Conservation (phyloP, 139 green algal genomes). For the Tetradesmus obliquus region DNA sequence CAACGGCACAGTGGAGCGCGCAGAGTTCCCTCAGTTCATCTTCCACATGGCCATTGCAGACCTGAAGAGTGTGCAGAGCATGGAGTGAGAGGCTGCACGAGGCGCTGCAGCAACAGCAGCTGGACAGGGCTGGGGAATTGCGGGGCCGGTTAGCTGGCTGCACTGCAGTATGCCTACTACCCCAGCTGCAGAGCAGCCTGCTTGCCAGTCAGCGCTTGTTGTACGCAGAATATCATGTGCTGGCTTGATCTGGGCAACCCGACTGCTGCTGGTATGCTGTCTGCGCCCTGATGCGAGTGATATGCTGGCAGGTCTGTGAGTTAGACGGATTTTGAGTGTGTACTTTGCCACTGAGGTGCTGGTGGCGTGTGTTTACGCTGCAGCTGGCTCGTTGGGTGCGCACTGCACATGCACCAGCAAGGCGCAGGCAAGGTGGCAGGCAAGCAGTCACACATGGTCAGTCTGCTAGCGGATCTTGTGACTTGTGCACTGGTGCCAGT, state of each 20-base stretch:
- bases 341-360: neutral
- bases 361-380: neutral
- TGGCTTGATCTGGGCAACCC: neutral
- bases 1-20: constrained; percentile 44
- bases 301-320: neutral
- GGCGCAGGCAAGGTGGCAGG: neutral
- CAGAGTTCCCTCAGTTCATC: constrained; percentile 48
- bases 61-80: constrained; percentile 32
- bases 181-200: neutral
- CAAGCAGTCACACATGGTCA: neutral
- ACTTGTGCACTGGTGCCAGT: neutral
- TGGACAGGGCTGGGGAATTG: too few species aligned
- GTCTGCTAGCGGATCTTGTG: neutral
- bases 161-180: too few species aligned
- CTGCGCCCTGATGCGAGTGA: neutral
- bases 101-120: neutral
- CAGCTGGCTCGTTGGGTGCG: neutral
- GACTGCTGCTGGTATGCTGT: neutral
- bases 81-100: neutral
- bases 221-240: neutral
- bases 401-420: neutral
- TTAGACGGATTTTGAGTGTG: too few species aligned
- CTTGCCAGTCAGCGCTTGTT: neutral
- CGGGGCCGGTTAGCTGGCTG: too few species aligned
- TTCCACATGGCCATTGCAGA: constrained; percentile 49